Evolutionary conservation across 306 rosid genomes (phyloP).

Genomic region (Hippophae tibetana): DNA sequence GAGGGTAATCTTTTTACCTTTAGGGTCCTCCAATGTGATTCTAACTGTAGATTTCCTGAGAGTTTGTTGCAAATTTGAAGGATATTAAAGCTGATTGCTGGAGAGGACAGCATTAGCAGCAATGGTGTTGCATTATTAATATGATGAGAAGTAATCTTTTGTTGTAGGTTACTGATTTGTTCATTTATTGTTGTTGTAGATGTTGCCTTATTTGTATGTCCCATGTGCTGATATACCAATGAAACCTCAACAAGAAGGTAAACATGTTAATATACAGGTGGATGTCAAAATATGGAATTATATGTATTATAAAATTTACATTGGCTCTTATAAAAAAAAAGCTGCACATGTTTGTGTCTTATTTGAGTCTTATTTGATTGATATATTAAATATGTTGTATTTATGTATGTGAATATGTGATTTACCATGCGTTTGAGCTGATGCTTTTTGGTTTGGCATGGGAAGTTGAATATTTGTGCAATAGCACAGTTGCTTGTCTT

Average conservation of each 20-base stretch:
- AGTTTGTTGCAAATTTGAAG: too few species aligned
- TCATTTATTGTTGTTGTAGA: slow-evolving; percentile 36
- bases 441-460: background rate
- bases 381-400: slow-evolving; percentile 3
- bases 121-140: too few species aligned
- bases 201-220: slow-evolving; percentile 70
- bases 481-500: background rate
- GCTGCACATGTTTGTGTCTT: background rate
- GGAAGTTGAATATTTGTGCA: too few species aligned
- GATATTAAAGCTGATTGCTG: too few species aligned
- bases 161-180: background rate
- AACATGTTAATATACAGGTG: slow-evolving; percentile 5
- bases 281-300: background rate
- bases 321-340: background rate
- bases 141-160: background rate
- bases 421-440: background rate
- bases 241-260: slow-evolving; percentile 49
- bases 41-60: too few species aligned
- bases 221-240: slow-evolving; percentile 61
- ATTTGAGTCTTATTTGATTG: slow-evolving; percentile 14
- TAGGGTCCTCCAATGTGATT: too few species aligned
- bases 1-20: too few species aligned
- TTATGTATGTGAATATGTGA: background rate
- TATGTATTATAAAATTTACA: too few species aligned
- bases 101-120: too few species aligned